phyloP scores from a whole-genome alignment of 2,329 filamentous ascomycete species.

The Coniochaeta sp. region DNA sequence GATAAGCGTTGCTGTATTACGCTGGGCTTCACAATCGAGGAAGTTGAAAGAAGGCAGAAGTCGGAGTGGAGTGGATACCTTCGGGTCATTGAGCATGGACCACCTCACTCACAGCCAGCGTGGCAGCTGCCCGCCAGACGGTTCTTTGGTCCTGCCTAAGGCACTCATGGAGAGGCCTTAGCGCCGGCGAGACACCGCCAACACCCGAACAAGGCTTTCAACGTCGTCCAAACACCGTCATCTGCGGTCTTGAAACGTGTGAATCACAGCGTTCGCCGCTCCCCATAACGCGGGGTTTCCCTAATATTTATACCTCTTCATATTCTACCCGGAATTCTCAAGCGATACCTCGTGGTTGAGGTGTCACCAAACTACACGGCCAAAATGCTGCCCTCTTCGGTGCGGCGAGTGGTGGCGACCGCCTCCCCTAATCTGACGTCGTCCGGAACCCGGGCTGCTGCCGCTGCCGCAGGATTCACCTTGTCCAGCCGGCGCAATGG shows the following conservation, averaged over 20 bases:
- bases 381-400: conserved; percentile 47
- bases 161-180: background rate
- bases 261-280: background rate
- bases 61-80: too few species aligned
- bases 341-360: background rate
- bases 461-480: conserved; percentile 19
- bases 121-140: background rate
- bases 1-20: background rate
- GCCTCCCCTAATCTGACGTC: conserved; percentile 35
- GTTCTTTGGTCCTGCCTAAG: background rate
- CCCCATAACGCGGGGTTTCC: background rate
- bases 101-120: too few species aligned
- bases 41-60: background rate
- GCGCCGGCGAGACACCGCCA: conserved; percentile 3
- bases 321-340: background rate
- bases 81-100: background rate
- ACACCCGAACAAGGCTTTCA: conserved; percentile 5
- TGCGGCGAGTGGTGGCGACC: conserved; percentile 45
- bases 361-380: conserved; percentile 4
- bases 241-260: background rate
- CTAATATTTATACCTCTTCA: background rate
- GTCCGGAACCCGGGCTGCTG: conserved; percentile 30
- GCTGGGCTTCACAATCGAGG: background rate
- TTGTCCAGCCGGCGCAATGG: conserved; percentile 27
- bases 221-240: background rate